These are phyloP conservation scores for Diaporthe destruens DNA, from an alignment of 2,329 filamentous ascomycete genomes.

Conservation along the genomic window DNA sequence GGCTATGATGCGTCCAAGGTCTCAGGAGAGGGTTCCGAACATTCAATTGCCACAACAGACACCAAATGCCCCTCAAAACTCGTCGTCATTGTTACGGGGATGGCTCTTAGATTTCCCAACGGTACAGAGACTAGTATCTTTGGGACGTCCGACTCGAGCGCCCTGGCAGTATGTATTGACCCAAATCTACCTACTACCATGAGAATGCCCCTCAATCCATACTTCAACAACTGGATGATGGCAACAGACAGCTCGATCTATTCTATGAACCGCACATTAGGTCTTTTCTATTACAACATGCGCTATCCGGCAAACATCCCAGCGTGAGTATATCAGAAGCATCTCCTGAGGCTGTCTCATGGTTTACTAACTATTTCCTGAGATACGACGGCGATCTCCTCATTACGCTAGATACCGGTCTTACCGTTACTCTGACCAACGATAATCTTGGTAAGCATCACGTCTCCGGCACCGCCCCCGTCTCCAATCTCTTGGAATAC, in stretches of 20 bases:
- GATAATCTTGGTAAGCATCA: neutral
- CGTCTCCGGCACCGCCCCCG: too few species aligned
- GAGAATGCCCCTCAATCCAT: neutral
- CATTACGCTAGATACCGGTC: neutral
- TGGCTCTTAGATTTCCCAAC: neutral
- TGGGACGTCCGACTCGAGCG: neutral
- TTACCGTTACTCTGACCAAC: neutral
- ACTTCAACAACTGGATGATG: neutral
- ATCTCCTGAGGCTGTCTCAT: neutral
- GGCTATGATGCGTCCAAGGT: neutral
- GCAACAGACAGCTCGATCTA: neutral
- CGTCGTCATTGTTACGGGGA: neutral
- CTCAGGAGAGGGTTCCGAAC: neutral
- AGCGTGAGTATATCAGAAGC: neutral
- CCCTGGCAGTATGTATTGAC: neutral
- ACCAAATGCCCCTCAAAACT: neutral
- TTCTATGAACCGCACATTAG: neutral
- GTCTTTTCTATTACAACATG: neutral
- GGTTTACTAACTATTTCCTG: neutral
- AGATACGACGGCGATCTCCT: neutral
- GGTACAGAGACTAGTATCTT: neutral
- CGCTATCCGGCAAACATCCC: neutral
- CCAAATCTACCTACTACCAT: neutral
- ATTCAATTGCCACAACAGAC: neutral
- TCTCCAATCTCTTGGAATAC: too few species aligned